Base-by-base conservation (phyloP, 2,329 filamentous ascomycete species). In the Aspergillus sp. region DNA sequence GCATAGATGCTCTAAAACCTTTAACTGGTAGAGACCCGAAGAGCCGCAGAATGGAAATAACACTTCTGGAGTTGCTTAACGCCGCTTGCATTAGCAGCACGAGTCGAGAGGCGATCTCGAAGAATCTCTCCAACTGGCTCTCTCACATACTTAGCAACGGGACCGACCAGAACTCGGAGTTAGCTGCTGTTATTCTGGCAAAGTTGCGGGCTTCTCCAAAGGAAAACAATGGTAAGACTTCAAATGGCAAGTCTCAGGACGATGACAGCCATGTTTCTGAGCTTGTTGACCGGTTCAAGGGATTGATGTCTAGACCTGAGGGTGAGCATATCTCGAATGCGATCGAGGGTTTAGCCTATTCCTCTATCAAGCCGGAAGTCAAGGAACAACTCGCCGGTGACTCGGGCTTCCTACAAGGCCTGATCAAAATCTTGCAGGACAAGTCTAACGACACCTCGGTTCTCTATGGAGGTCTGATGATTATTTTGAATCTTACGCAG, bases 311-410 rank as follows among this genome's bases (percentile, higher is more conserved):
- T 56, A 69, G 70, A 59, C 61, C 65, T 49, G 71, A 76, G 64
- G 72, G 70, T 66, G 74, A 73, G 58, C 85, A 84, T 52, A 87
- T 92, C 77, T 84, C 89, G 66, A 86, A 89, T 69, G 88, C 90
- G 1, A 86, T 98, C 54, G 95, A 99, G 76, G 95, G 93, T 5
- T 80, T 99, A 59, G 95, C 93, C 13, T 98, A 96, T 72, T 88
- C 92, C 4, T 96, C 93, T 9, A 82, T 98, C 39, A 91, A 91
- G 67, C 86, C 93, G 5, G 86, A 85, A 58, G 86, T 97, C 57
- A 96, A 96, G 73, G 91, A 98, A 71, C 84, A 87, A 49, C 81
- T 98, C 9, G 85, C 86, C 12, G 82, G 82, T 49, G 89, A 97
- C 69, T 72, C 79, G 4, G 74, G 79, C 7, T 86, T 98, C 48